Conservation (phyloP, 441 rosid genomes). For the Pelargonium exstipulatum region DNA sequence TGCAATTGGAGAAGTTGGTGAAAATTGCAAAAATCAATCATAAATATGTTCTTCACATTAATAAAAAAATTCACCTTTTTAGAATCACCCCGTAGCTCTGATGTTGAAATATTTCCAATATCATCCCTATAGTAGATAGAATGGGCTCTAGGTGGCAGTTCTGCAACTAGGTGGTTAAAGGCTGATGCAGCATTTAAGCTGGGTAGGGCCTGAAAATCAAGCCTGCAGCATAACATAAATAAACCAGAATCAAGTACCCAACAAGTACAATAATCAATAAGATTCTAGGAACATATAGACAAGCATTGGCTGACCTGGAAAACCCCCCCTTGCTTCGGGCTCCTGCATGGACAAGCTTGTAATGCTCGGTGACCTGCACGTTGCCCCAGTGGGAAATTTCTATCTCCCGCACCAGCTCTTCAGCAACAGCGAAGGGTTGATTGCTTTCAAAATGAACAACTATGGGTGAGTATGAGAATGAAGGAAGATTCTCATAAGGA, state of each 20-base stretch:
- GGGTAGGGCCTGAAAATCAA: conserved; percentile 80
- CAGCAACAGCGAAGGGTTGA: conserved; percentile 72
- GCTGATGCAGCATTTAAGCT: conserved; percentile 62
- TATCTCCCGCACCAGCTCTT: conserved; percentile 73
- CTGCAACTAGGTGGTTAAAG: conserved; percentile 59
- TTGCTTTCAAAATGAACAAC: conserved; percentile 81
- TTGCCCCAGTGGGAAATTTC: conserved; percentile 98
- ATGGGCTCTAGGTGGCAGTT: conserved; percentile 87
- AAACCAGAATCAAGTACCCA: conserved; percentile 20
- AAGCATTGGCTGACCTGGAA: conserved; percentile 48
- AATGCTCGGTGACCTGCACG: conserved; percentile 81
- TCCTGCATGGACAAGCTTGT: conserved; percentile 65
- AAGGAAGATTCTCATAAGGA: conserved; percentile 65
- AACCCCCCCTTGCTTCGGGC: conserved; percentile 86
- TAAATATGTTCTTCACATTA: not conserved
- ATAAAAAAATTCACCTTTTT: conserved; percentile 50
- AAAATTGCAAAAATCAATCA: conserved; percentile 23
- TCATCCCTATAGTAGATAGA: conserved; percentile 90
- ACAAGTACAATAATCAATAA: not conserved
- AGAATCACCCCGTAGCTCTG: conserved; percentile 68
- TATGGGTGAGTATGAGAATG: conserved; percentile 61
- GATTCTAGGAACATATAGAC: not conserved
- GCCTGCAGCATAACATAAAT: conserved; percentile 40
- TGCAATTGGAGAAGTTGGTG: conserved; percentile 37
- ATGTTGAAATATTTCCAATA: conserved; percentile 95